These are phyloP conservation scores for Beta vulgaris DNA, from an alignment of 148 eudicot genomes.

Conservation along the genomic window DNA sequence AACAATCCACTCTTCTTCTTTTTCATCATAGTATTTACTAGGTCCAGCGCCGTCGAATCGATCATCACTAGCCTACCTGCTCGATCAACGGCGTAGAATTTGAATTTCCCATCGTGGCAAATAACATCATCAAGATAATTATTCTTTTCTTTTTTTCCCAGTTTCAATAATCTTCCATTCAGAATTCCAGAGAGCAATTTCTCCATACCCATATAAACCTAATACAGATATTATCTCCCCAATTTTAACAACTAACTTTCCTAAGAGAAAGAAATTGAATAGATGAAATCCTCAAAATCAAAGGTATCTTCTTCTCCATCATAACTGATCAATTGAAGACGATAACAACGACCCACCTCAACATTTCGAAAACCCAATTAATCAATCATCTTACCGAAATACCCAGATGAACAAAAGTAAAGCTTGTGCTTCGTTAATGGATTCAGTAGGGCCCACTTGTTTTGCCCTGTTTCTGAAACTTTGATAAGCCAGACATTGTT, in stretches of 20 bases:
- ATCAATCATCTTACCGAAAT: not conserved
- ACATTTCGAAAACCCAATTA: constrained; percentile 15
- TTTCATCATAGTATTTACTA: no score
- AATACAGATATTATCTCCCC: constrained; percentile 10
- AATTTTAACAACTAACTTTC: constrained; percentile 13
- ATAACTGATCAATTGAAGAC: not conserved
- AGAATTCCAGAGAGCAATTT: constrained; percentile 16
- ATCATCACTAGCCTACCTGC: constrained; percentile 12
- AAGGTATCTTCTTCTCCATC: not conserved
- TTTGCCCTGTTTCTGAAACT: constrained; percentile 20
- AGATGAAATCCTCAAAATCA: constrained; percentile 20
- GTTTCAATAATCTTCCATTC: constrained; percentile 23
- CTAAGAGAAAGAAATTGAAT: constrained; percentile 6
- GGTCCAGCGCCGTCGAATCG: constrained; percentile 6
- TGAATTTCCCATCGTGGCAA: constrained; percentile 9
- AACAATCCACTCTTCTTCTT: no score
- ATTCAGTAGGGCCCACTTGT: constrained; percentile 23
- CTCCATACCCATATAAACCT: constrained; percentile 11
- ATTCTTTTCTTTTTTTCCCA: not conserved
- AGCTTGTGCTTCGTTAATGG: constrained; percentile 21
- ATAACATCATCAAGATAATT: constrained; percentile 23
- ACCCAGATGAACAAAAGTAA: constrained; percentile 8
- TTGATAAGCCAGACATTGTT: constrained; percentile 20
- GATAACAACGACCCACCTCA: constrained; percentile 30
- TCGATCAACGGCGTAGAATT: constrained; percentile 28